A percentile compares a stretch with the other conserved stretches of the same genome.
phyloP scores from a whole-genome alignment of 768 basidiomycete genomes.

The Trametes villosa region DNA sequence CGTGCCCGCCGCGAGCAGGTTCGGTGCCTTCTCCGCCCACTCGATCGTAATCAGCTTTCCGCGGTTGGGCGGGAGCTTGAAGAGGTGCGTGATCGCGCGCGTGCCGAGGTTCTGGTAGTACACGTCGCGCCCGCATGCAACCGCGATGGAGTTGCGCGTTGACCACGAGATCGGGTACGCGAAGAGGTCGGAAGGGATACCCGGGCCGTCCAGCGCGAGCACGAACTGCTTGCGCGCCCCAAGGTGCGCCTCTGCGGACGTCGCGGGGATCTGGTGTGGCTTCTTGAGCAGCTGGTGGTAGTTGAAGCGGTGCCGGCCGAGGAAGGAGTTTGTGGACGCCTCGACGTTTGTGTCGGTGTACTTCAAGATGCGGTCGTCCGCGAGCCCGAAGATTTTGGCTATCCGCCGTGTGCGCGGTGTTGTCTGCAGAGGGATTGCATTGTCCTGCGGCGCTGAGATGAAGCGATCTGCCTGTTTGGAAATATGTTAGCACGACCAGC shows the following conservation, averaged over 20 bases:
- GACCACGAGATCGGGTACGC: conserved; percentile 70
- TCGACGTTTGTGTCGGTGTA: conserved; percentile 46
- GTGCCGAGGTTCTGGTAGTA: conserved; percentile 67
- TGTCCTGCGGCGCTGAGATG: conserved; percentile 55
- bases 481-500: background rate
- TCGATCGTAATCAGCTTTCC: conserved; percentile 52
- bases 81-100: conserved; percentile 56
- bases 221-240: conserved; percentile 56
- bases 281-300: conserved; percentile 53
- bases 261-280: conserved; percentile 36
- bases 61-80: conserved; percentile 39
- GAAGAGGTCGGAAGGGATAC: conserved; percentile 55
- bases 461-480: conserved; percentile 60
- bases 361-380: conserved; percentile 58
- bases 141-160: conserved; percentile 58
- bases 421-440: conserved; percentile 56
- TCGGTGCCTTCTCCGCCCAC: conserved; percentile 52
- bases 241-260: conserved; percentile 64
- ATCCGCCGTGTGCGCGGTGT: conserved; percentile 73
- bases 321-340: conserved; percentile 44
- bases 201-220: conserved; percentile 67
- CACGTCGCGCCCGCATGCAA: conserved; percentile 61
- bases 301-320: conserved; percentile 54
- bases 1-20: conserved; percentile 56
- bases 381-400: conserved; percentile 62